Evolutionary conservation across 2,329 filamentous ascomycete species (phyloP).

Genomic region (Beauveria pseudobassiana): DNA sequence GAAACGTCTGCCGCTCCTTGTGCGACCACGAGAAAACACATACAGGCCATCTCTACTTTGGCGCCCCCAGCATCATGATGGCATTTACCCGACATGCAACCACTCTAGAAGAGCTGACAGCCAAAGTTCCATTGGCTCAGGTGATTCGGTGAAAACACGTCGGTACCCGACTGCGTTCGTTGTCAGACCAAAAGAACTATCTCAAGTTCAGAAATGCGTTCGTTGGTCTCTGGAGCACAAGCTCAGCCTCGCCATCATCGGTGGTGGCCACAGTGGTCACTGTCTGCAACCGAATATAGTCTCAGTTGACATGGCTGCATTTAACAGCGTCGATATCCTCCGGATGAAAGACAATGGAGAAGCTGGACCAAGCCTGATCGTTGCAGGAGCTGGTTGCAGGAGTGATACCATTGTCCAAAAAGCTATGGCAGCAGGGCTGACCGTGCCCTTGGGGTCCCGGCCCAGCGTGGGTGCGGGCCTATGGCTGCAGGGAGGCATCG

Average conservation of each 20-base stretch:
- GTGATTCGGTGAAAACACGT: slow-evolving; percentile 40
- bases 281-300: slow-evolving; percentile 46
- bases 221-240: slow-evolving; percentile 44
- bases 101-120: slow-evolving; percentile 33
- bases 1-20: slow-evolving; percentile 42
- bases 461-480: slow-evolving; percentile 54
- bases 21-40: slow-evolving; percentile 30
- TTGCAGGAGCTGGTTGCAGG: slow-evolving; percentile 50
- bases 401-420: slow-evolving; percentile 44
- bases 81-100: slow-evolving; percentile 41
- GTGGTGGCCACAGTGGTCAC: slow-evolving; percentile 54
- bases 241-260: slow-evolving; percentile 41
- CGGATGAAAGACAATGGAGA: slow-evolving; percentile 14
- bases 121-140: slow-evolving; percentile 29
- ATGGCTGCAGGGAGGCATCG: slow-evolving; percentile 60
- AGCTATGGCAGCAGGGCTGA: slow-evolving; percentile 39
- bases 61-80: slow-evolving; percentile 41
- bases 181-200: slow-evolving; percentile 36
- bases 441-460: slow-evolving; percentile 51
- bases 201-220: slow-evolving; percentile 47
- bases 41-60: slow-evolving; percentile 38
- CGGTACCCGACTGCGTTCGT: slow-evolving; percentile 35
- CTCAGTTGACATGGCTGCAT: slow-evolving; percentile 50
- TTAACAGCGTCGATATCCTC: slow-evolving; percentile 42
- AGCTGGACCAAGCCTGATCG: slow-evolving; percentile 28